Evolutionary conservation across 1,284 basidiomycete species (phyloP).

Genomic region (Neonothopanus nambi): DNA sequence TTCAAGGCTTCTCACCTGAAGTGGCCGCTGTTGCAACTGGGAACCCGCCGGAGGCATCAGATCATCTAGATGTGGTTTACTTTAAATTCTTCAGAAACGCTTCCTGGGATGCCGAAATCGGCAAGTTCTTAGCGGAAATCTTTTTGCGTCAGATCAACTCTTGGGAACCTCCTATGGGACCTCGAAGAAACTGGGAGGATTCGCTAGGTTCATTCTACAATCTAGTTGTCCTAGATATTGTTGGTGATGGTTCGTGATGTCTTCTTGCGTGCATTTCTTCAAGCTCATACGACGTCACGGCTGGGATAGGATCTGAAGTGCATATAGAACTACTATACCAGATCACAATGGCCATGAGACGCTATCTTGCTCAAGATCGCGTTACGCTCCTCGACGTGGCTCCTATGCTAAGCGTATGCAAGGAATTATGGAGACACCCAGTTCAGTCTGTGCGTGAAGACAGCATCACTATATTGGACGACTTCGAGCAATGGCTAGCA

Average conservation of each 20-base stretch:
- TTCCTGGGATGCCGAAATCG: constrained; percentile 17
- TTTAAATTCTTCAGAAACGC: constrained; percentile 17
- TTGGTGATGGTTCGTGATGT: constrained; percentile 16
- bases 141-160: constrained; percentile 15
- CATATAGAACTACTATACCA: constrained; percentile 14
- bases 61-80: constrained; percentile 13
- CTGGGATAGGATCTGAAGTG: constrained; percentile 6
- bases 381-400: constrained; percentile 16
- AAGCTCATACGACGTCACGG: too few species aligned
- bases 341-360: constrained; percentile 10
- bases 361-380: constrained; percentile 12
- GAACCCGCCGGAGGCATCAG: constrained; percentile 4
- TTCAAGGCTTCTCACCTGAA: constrained; percentile 12
- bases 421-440: constrained; percentile 15
- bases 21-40: constrained; percentile 14
- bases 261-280: background rate
- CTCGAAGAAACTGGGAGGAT: constrained; percentile 2
- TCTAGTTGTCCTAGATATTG: constrained; percentile 11
- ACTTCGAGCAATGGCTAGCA: constrained; percentile 14
- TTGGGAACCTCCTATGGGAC: background rate
- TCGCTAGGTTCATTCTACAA: constrained; percentile 15
- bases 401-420: constrained; percentile 12
- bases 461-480: constrained; percentile 9
- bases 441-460: constrained; percentile 9
- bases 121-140: constrained; percentile 15